Percentiles rank a stretch among this genome's conserved stretches.
phyloP scores from a whole-genome alignment of 1,284 basidiomycete species.

The Agaricales sp. region DNA sequence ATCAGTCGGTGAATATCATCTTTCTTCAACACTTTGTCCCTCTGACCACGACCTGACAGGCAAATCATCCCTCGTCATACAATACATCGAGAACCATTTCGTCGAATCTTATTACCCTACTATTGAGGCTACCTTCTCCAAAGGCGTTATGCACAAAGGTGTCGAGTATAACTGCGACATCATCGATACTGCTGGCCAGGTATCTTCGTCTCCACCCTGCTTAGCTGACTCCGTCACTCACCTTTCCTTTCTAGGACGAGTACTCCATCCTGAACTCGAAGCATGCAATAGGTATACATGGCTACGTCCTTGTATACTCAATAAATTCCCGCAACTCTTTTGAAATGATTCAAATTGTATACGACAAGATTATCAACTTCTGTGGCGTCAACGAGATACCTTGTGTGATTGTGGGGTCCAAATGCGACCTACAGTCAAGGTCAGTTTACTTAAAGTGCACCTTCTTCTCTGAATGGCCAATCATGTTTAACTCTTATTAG shows the following conservation, averaged over 20 bases:
- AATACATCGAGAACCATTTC: constrained; percentile 66
- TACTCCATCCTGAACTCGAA: constrained; percentile 78
- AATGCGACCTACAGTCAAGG: constrained; percentile 77
- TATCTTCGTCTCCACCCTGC: constrained; percentile 14
- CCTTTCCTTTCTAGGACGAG: constrained; percentile 52
- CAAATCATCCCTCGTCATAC: constrained; percentile 76
- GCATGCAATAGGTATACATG: constrained; percentile 77
- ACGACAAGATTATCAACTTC: constrained; percentile 97
- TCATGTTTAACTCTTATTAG: constrained; percentile 30
- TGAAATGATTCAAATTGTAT: constrained; percentile 91
- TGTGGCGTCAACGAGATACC: constrained; percentile 86
- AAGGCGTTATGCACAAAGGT: constrained; percentile 78
- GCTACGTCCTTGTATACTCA: constrained; percentile 89
- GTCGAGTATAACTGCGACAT: constrained; percentile 92
- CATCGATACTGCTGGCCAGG: constrained; percentile 97
- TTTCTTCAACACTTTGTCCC: constrained; percentile 5
- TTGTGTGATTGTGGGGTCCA: constrained; percentile 95
- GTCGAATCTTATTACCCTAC: constrained; percentile 87
- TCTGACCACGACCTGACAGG: constrained; percentile 31
- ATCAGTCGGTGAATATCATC: constrained; percentile 62
- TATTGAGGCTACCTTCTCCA: constrained; percentile 85
- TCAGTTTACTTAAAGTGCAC: no score
- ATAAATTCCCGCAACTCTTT: constrained; percentile 89
- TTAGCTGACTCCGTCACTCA: constrained; percentile 2
- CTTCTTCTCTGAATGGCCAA: background rate